Conservation (phyloP, 805 yeast species). For the Saturnispora sanitii region DNA sequence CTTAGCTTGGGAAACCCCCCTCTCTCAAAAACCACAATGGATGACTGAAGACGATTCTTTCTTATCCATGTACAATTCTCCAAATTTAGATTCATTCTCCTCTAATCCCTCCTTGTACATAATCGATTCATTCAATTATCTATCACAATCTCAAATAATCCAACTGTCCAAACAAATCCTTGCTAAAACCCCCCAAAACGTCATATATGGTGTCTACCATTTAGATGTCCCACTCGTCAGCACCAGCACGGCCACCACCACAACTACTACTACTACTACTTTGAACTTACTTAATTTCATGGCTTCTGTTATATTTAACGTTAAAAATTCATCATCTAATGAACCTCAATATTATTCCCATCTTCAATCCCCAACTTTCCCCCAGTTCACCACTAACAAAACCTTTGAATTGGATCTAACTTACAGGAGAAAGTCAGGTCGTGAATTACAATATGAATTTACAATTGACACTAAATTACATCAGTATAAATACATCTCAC, state of each 20-base stretch:
- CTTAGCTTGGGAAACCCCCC: constrained; percentile 59
- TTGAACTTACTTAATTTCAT: constrained; percentile 42
- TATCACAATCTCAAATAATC: constrained; percentile 36
- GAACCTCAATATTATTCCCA: constrained; percentile 4
- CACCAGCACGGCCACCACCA: constrained; percentile 16
- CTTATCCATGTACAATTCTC: constrained; percentile 21
- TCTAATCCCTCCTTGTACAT: constrained; percentile 34
- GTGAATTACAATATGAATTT: constrained; percentile 52
- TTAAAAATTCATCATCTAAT: neutral
- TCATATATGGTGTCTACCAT: constrained; percentile 41
- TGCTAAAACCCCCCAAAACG: too few species aligned
- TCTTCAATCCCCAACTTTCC: constrained; percentile 2
- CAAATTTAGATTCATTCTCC: constrained; percentile 2
- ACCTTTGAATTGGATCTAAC: constrained; percentile 41
- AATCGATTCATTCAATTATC: constrained; percentile 60
- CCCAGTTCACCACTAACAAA: neutral
- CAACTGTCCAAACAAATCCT: constrained; percentile 31
- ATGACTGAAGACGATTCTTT: constrained; percentile 30
- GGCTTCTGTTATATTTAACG: constrained; percentile 63
- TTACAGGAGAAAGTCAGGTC: constrained; percentile 77
- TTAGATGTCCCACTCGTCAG: constrained; percentile 26
- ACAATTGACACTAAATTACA: constrained; percentile 41
- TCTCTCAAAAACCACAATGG: constrained; percentile 35
- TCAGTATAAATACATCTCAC: constrained; percentile 24
- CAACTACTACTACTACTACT: too few species aligned